Conservation (phyloP, 257 asterid genomes). For the Nicotiana attenuata region DNA sequence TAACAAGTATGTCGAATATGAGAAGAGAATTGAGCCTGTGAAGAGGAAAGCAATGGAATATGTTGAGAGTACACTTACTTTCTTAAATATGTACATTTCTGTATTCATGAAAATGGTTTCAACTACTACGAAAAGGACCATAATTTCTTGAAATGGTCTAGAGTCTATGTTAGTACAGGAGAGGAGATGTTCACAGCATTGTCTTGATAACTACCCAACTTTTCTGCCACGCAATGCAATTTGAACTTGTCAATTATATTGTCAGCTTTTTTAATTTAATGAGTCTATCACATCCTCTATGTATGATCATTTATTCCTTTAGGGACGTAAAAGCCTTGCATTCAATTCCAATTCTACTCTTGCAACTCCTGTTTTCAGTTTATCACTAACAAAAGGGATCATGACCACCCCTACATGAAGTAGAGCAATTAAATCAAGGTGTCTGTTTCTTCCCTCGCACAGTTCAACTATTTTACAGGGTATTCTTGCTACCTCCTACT, state of each 20-base stretch:
- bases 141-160: no score
- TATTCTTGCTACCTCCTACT: not conserved
- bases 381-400: not conserved
- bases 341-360: not conserved
- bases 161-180: no score
- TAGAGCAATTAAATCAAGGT: not conserved
- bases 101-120: no score
- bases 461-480: not conserved
- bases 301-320: not conserved
- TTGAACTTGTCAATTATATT: not conserved
- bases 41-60: no score
- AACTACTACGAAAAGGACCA: no score
- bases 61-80: no score
- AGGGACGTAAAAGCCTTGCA: not conserved
- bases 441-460: not conserved
- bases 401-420: not conserved
- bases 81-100: no score
- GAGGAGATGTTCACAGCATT: no score
- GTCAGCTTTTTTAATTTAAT: not conserved
- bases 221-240: not conserved
- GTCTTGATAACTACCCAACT: not conserved
- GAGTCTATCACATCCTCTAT: not conserved
- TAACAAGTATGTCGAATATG: no score
- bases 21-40: no score
- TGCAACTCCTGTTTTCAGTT: not conserved